Evolutionary conservation across 352 stramenopile species (phyloP).

Genomic region (Globisporangium solare): DNA sequence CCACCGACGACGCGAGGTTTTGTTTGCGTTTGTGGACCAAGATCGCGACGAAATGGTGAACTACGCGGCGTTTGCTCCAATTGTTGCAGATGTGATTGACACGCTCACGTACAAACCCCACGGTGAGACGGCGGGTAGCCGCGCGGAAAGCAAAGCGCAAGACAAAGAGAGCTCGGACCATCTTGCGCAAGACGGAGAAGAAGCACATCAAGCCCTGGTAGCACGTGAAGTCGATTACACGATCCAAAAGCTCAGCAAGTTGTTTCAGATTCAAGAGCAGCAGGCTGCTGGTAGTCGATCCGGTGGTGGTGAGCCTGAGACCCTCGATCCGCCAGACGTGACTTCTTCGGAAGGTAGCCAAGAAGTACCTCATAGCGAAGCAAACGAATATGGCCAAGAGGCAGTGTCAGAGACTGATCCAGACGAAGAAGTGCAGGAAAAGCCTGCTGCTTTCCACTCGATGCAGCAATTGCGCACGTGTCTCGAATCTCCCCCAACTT

Average conservation of each 20-base stretch:
- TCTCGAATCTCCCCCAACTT: slow-evolving; percentile 48
- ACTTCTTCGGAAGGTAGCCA: background rate
- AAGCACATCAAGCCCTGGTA: slow-evolving; percentile 26
- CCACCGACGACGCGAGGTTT: slow-evolving; percentile 33
- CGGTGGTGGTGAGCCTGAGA: background rate
- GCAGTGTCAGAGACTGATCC: background rate
- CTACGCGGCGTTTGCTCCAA: slow-evolving; percentile 39
- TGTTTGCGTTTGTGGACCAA: slow-evolving; percentile 45
- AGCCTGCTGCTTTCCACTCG: slow-evolving; percentile 27
- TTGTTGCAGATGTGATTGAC: slow-evolving; percentile 48
- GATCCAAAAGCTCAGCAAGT: slow-evolving; percentile 31
- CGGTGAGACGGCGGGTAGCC: background rate
- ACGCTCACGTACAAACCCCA: slow-evolving; percentile 21
- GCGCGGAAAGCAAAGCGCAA: slow-evolving; percentile 6
- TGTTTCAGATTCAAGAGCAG: slow-evolving; percentile 32
- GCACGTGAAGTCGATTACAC: slow-evolving; percentile 33
- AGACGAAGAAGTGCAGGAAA: slow-evolving; percentile 8
- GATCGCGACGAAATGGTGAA: slow-evolving; percentile 61
- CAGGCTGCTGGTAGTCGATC: slow-evolving; percentile 9
- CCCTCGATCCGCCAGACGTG: slow-evolving; percentile 9
- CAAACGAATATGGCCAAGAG: slow-evolving; percentile 4
- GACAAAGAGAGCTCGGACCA: slow-evolving; percentile 10
- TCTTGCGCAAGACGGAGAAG: slow-evolving; percentile 16
- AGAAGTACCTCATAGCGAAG: slow-evolving; percentile 10
- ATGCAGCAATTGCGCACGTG: slow-evolving; percentile 35